Percentiles rank a stretch among this genome's conserved stretches.
Evolutionary conservation across 305 asterid species (phyloP).

Genomic region (Caryopteris hybrid): DNA sequence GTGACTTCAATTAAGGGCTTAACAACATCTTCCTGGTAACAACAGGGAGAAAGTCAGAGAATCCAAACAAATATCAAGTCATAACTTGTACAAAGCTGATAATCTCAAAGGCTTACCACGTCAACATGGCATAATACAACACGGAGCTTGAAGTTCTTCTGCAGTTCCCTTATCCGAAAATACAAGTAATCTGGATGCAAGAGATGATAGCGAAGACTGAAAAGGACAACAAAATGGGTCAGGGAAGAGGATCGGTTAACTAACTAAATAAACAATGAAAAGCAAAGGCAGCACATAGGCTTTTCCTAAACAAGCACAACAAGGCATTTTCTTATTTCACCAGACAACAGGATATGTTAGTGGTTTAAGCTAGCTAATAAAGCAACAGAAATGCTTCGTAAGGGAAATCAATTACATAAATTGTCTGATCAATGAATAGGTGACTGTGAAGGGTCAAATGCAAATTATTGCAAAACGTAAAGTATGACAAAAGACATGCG

Average conservation of each 20-base stretch:
- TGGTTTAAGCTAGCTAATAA: background rate
- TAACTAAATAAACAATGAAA: background rate
- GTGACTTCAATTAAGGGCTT: constrained; percentile 95
- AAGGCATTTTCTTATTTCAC: too few relatives aligned
- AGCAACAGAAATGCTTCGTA: background rate
- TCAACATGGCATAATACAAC: constrained; percentile 93
- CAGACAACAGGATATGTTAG: too few relatives aligned
- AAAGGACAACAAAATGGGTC: constrained; percentile 4
- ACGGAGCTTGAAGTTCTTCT: constrained; percentile 84
- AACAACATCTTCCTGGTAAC: constrained; percentile 83
- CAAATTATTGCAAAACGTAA: background rate
- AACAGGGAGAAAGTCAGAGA: constrained; percentile 16
- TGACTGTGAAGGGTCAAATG: background rate
- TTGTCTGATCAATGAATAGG: background rate
- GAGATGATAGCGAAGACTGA: constrained; percentile 91
- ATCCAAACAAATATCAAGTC: background rate
- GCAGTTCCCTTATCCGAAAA: constrained; percentile 91
- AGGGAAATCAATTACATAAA: background rate
- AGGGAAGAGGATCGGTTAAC: background rate
- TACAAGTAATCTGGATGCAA: constrained; percentile 97
- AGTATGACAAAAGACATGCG: background rate
- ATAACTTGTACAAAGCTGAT: constrained; percentile 3
- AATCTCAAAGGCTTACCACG: constrained; percentile 51
- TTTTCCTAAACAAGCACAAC: too few relatives aligned
- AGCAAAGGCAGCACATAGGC: background rate